Percentiles rank a stretch among this genome's conserved stretches.
These are phyloP conservation scores for Escallonia rubra DNA, from an alignment of 129 eudicot species.

Conservation along the genomic window DNA sequence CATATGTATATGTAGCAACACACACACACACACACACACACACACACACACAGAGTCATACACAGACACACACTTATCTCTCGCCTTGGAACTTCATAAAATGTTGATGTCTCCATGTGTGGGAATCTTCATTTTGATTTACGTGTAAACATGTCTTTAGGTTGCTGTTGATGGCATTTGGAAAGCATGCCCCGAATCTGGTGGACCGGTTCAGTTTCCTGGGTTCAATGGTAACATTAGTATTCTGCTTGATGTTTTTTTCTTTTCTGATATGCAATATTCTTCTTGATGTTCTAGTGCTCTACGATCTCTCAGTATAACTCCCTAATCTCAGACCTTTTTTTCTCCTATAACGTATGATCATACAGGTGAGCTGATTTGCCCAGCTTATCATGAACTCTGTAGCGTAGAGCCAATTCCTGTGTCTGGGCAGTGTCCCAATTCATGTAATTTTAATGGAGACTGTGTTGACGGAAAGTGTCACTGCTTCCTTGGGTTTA, in stretches of 20 bases:
- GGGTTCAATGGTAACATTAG: conserved; percentile 72
- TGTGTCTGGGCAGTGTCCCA: conserved; percentile 63
- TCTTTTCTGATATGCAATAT: neutral
- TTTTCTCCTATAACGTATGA: neutral
- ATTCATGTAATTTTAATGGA: conserved; percentile 75
- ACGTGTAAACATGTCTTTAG: conserved; percentile 24
- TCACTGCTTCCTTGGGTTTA: conserved; percentile 79
- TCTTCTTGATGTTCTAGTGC: neutral
- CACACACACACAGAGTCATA: too few relatives aligned
- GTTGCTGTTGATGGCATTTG: conserved; percentile 90
- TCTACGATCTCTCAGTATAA: neutral
- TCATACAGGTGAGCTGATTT: conserved; percentile 64
- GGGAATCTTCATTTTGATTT: neutral
- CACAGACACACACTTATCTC: too few relatives aligned
- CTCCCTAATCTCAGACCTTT: neutral
- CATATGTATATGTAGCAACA: too few relatives aligned
- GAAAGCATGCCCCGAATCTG: conserved; percentile 85
- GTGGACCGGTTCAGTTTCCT: conserved; percentile 85
- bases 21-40: too few relatives aligned
- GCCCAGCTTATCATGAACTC: conserved; percentile 95
- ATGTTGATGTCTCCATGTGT: neutral
- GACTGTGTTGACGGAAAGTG: conserved; percentile 87
- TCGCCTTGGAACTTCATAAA: neutral
- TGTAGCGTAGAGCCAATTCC: conserved; percentile 47
- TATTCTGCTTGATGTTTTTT: neutral